Base-by-base conservation (phyloP, 179 eudicot genomes). In the Silene vulgaris region DNA sequence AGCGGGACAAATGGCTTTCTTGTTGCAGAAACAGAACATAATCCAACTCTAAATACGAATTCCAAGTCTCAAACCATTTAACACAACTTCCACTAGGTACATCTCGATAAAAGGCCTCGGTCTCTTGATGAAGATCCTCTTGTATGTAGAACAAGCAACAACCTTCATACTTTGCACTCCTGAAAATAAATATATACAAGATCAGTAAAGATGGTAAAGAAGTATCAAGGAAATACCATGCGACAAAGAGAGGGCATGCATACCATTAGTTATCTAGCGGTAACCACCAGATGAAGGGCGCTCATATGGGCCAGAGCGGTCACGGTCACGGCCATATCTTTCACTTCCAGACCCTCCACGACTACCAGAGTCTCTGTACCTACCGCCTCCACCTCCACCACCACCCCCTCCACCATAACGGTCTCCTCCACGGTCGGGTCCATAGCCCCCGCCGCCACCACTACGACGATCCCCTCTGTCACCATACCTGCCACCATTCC, bases 281-380 rank as follows among this genome's bases (percentile, higher is more conserved):
- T 76, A 81, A 54, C 77, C 65, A 37, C 85, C 80, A 71, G 86
- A 64, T 60, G 85, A 80, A 52, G 90, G 86, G 28, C 97, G 92
- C n/a, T 92, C 96, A 79, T 95, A 95, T 1, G 99, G 99, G 21
- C 98, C 98, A 68, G 95, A 88, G 40, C 40, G 40, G 40, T 35
- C 40, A 66, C 98, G 92, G 71, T 93, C 98, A 76, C 98, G 96
- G 57, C 79, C 81, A 66, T 88, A 89, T 61, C 89, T 84, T 66
- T 94, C 97, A 76, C 84, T 81, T 67, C 97, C 96, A 8, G 83
- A 82, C 19, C 85, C 82, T 68, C 97, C 97, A 80, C 88, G 88
- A 40, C 96, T 84, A 75, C 91, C 90, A 68, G 88, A 85, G 73
- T 88, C 96, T 79, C 91, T 82, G 78, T 76, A 84, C 48, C 90